Evolutionary conservation across 1,284 basidiomycete species (phyloP).

Genomic region (Trametes polyzona): DNA sequence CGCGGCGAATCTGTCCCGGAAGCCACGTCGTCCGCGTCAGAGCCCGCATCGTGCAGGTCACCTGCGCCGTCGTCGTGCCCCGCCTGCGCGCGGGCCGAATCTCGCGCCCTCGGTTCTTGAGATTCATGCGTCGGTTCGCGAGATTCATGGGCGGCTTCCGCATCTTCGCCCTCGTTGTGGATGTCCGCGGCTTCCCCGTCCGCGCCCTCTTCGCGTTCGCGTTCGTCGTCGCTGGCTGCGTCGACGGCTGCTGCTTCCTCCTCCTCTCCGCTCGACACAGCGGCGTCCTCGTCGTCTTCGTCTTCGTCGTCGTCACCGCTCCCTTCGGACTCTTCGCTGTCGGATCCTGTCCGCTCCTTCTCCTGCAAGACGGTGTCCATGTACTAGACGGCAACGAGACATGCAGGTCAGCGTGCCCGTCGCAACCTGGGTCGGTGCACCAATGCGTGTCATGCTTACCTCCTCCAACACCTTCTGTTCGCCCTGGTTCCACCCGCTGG

Average conservation of each 20-base stretch:
- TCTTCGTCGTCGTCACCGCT: slow-evolving; percentile 42
- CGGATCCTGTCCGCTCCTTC: slow-evolving; percentile 36
- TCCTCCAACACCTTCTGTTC: slow-evolving; percentile 85
- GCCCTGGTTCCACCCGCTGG: slow-evolving; percentile 87
- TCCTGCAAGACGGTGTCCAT: slow-evolving; percentile 62
- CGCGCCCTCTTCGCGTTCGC: slow-evolving; percentile 41
- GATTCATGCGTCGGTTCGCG: slow-evolving; percentile 25
- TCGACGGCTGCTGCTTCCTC: slow-evolving; percentile 36
- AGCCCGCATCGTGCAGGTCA: slow-evolving; percentile 11
- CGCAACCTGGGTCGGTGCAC: background rate
- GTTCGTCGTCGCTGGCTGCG: slow-evolving; percentile 30
- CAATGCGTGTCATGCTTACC: slow-evolving; percentile 46
- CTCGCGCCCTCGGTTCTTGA: slow-evolving; percentile 16
- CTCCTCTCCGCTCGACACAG: slow-evolving; percentile 38
- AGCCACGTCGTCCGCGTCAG: slow-evolving; percentile 13
- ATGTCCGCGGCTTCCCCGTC: slow-evolving; percentile 34
- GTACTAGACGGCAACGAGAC: slow-evolving; percentile 49
- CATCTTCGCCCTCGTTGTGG: slow-evolving; percentile 28
- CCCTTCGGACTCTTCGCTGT: slow-evolving; percentile 32
- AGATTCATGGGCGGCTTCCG: slow-evolving; percentile 27
- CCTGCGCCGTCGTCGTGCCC: slow-evolving; percentile 6
- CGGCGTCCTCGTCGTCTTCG: slow-evolving; percentile 30
- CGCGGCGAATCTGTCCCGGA: slow-evolving; percentile 28
- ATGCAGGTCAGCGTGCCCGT: background rate
- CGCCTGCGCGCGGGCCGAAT: slow-evolving; percentile 3